phyloP scores from a whole-genome alignment of 345 rosid species.

The Melaleuca quinquenervia region DNA sequence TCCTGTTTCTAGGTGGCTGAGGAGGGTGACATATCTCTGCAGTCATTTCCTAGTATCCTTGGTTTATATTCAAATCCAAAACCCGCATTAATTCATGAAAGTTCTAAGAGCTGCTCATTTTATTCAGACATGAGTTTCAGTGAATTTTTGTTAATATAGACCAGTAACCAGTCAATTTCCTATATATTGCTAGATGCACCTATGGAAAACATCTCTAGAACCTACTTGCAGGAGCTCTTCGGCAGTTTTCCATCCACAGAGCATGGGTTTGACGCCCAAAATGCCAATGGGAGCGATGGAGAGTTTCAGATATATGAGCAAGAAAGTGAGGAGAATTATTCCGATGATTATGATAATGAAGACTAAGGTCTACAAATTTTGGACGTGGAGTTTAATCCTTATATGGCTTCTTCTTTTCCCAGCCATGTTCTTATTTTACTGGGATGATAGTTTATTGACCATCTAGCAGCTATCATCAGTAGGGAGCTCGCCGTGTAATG shows the following conservation, averaged over 20 bases:
- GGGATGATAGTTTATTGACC: background rate
- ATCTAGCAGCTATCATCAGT: background rate
- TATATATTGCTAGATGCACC: constrained; percentile 35
- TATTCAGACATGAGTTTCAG: background rate
- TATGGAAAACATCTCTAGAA: constrained; percentile 59
- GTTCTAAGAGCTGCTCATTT: background rate
- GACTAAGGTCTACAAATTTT: background rate
- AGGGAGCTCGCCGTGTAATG: background rate
- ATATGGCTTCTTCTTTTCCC: background rate
- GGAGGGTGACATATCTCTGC: constrained; percentile 41
- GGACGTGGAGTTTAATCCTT: background rate
- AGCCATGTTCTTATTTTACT: background rate
- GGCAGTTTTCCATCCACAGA: constrained; percentile 58
- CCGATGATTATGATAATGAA: constrained; percentile 17
- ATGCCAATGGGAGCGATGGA: constrained; percentile 41
- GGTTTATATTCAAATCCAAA: background rate
- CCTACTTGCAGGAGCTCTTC: constrained; percentile 80
- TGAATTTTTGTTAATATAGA: background rate
- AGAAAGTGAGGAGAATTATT: constrained; percentile 47
- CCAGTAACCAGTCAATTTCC: constrained; percentile 23
- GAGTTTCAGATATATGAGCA: constrained; percentile 82
- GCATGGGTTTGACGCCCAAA: constrained; percentile 14
- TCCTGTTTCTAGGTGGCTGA: constrained; percentile 37
- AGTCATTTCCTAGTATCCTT: constrained; percentile 65
- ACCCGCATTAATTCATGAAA: background rate